Evolutionary conservation across 2,329 filamentous ascomycete species (phyloP), one percentile per base, ranked within the genome.

Genomic region (Metarhizium album): DNA sequence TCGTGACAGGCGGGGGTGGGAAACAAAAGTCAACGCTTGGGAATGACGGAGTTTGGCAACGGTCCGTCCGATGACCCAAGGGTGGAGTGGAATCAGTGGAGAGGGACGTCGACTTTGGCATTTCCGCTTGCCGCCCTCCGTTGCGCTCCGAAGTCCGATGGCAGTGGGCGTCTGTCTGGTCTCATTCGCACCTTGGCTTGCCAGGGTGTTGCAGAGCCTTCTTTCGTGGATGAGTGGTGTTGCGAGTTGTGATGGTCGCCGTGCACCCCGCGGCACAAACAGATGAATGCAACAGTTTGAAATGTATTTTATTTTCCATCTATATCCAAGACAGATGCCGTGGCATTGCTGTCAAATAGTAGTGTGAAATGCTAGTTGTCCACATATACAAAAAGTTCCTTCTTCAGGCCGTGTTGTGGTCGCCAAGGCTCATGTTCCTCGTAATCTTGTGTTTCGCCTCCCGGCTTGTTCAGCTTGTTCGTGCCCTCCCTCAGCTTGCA

Each of bases 41-140:
- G 37, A 33, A 14, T 48, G 47, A 49, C 48, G 42, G 48, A 45
- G 20, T 38, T 49, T 45, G 46, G 33, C 35, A 18, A 50, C 27
- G n/a, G 47, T 45, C 40, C 47, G 38, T 37, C 14, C 37, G 48
- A 35, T 18, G 42, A 20, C 31, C 48, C 37, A 33, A 37, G 29
- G 42, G 42, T 46, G 48, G 48, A 33, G 48, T 50, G 48, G 48
- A n/a, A n/a, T n/a, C n/a, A n/a, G n/a, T n/a, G n/a, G n/a, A n/a
- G n/a, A n/a, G n/a, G 9, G 48, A 31, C 3, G 20, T n/a, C n/a
- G n/a, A n/a, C n/a, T n/a, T n/a, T n/a, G 7, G 18, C n/a, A 40
- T 20, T 22, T 31, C 29, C 38, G 37, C 37, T 16, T 42, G 24
- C 47, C 45, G 47, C 47, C 20, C 4, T 42, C 47, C 29, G 42